Percentiles rank a stretch among this genome's conserved stretches.
Conservation (phyloP, 2,329 filamentous ascomycete genomes). For the Aspergillus pseudoterreus region DNA sequence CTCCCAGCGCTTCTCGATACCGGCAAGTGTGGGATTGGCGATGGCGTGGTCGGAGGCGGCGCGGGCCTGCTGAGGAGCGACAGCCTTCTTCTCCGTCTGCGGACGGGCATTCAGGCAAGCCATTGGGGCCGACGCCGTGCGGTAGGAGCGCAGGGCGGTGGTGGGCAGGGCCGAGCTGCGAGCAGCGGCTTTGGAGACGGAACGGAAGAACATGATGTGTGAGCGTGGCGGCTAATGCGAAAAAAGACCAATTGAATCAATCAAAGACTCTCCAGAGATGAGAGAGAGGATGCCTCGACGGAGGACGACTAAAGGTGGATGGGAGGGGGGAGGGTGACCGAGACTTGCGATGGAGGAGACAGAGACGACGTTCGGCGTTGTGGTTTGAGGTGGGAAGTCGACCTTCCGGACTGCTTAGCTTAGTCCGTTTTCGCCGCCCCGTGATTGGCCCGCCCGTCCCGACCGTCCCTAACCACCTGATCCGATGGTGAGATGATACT, state of each 20-base stretch:
- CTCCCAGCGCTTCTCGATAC: conserved; percentile 99
- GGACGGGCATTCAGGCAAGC: conserved; percentile 36
- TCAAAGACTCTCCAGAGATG: conserved; percentile 13
- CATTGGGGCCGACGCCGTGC: conserved; percentile 29
- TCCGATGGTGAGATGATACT: background rate
- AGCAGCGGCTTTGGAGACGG: conserved; percentile 43
- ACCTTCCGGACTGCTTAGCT: conserved; percentile 33
- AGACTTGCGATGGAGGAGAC: conserved; percentile 26
- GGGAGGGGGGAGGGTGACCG: conserved; percentile 27
- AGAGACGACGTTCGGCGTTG: conserved; percentile 31
- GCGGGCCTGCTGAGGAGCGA: conserved; percentile 50
- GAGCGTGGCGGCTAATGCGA: conserved; percentile 21
- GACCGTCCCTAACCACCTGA: conserved; percentile 10
- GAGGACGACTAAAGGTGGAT: conserved; percentile 21
- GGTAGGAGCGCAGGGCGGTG: conserved; percentile 31
- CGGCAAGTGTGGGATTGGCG: conserved; percentile 93
- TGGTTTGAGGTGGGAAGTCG: conserved; percentile 41
- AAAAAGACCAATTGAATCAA: conserved; percentile 25
- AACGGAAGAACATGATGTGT: conserved; percentile 47
- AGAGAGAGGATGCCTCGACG: conserved; percentile 22
- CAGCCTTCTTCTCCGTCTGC: conserved; percentile 29
- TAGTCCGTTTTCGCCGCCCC: conserved; percentile 29
- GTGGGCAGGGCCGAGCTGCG: conserved; percentile 38
- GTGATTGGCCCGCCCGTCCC: conserved; percentile 31
- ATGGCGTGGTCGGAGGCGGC: conserved; percentile 78